Percentiles rank a stretch among this genome's conserved stretches.
These are phyloP conservation scores for Dicorynia guianensis DNA, from an alignment of 306 rosid genomes.

Conservation along the genomic window DNA sequence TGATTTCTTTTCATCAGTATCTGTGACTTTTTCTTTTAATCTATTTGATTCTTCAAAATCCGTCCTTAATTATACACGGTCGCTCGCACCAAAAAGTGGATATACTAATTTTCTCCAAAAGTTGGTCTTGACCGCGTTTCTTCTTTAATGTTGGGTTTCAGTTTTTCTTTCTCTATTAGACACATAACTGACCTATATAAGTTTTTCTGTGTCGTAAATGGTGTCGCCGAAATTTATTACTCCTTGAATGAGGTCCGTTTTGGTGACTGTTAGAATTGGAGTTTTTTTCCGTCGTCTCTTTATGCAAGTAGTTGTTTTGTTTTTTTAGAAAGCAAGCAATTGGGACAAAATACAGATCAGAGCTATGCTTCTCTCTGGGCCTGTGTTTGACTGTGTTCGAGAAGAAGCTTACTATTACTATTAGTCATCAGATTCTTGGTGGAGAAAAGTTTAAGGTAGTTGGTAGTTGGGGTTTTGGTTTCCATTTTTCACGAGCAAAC, in stretches of 20 bases:
- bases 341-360: conserved; percentile 30
- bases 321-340: background rate
- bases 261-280: background rate
- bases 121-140: conserved; percentile 33
- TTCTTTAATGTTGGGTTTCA: background rate
- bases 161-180: conserved; percentile 25
- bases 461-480: conserved; percentile 58
- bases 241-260: background rate
- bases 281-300: background rate
- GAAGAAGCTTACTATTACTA: background rate
- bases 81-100: conserved; percentile 25
- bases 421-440: conserved; percentile 8
- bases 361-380: conserved; percentile 15
- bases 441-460: conserved; percentile 26
- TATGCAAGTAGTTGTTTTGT: conserved; percentile 14
- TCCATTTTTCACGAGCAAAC: conserved; percentile 53
- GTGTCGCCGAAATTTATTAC: conserved; percentile 25
- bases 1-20: conserved; percentile 15
- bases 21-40: conserved; percentile 16
- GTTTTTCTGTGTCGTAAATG: conserved; percentile 33
- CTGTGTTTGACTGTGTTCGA: conserved; percentile 20
- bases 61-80: conserved; percentile 14
- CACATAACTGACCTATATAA: conserved; percentile 34
- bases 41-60: background rate
- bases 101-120: conserved; percentile 30